phyloP scores from a whole-genome alignment of 1,284 basidiomycete species.

The Boletus semigastroideus region DNA sequence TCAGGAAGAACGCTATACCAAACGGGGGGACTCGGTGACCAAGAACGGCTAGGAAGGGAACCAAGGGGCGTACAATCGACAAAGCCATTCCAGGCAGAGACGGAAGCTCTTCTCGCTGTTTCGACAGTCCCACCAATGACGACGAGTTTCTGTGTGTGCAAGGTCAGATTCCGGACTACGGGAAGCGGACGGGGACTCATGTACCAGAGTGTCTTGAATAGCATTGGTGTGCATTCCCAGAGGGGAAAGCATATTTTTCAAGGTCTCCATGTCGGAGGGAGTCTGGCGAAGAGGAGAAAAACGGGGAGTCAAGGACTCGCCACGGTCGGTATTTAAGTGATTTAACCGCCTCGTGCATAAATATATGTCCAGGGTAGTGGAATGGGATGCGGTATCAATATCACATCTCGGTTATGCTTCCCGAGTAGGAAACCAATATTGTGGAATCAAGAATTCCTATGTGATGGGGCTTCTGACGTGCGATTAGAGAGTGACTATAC shows the following conservation, averaged over 20 bases:
- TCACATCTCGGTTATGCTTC: constrained; percentile 32
- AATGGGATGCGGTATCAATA: constrained; percentile 30
- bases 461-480: constrained; percentile 18
- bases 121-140: constrained; percentile 79
- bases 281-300: constrained; percentile 22
- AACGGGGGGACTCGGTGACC: constrained; percentile 7
- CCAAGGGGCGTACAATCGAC: constrained; percentile 63
- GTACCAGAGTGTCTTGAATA: constrained; percentile 62
- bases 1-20: constrained; percentile 74
- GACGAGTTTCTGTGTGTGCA: constrained; percentile 60
- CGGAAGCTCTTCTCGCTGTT: constrained; percentile 68
- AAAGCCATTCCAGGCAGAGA: constrained; percentile 84
- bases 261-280: constrained; percentile 49
- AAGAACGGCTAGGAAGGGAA: background rate
- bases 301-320: constrained; percentile 21
- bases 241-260: constrained; percentile 62
- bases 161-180: background rate
- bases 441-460: constrained; percentile 15
- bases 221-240: constrained; percentile 55
- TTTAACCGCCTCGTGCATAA: constrained; percentile 34
- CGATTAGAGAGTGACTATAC: constrained; percentile 22
- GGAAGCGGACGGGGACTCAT: constrained; percentile 11
- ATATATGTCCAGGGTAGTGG: constrained; percentile 31
- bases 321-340: constrained; percentile 35
- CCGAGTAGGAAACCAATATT: constrained; percentile 23